These are phyloP conservation scores for Immersiporthe knoxdaviesiana DNA, from an alignment of 2,329 filamentous ascomycete species.

Conservation along the genomic window DNA sequence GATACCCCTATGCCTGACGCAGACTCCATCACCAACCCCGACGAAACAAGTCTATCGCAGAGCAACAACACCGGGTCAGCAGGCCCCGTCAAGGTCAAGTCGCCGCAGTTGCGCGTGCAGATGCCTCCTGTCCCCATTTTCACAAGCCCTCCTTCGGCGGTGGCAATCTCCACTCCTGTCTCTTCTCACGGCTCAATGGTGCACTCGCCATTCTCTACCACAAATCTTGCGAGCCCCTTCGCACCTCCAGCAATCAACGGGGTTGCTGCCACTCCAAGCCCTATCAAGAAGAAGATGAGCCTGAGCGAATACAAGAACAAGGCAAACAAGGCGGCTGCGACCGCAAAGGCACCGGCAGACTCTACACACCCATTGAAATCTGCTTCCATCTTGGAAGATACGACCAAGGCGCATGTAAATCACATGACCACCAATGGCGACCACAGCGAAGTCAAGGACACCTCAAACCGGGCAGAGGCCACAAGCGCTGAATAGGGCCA, in stretches of 20 bases:
- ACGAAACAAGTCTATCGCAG: constrained; percentile 18
- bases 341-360: constrained; percentile 18
- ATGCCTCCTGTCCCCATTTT: constrained; percentile 60
- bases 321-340: constrained; percentile 56
- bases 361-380: constrained; percentile 48
- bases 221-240: constrained; percentile 48
- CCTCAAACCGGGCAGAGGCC: constrained; percentile 5
- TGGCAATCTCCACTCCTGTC: constrained; percentile 49
- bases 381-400: constrained; percentile 31
- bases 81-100: constrained; percentile 41
- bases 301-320: constrained; percentile 68
- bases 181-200: constrained; percentile 48
- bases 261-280: constrained; percentile 55
- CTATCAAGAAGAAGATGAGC: constrained; percentile 69
- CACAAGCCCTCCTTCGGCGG: constrained; percentile 42
- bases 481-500: neutral
- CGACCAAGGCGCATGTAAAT: constrained; percentile 34
- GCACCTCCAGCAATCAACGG: constrained; percentile 47
- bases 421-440: constrained; percentile 36
- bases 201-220: constrained; percentile 55
- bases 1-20: constrained; percentile 42
- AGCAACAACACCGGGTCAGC: constrained; percentile 28
- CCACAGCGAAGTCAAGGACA: constrained; percentile 3
- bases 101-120: constrained; percentile 56
- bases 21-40: constrained; percentile 35